Conservation (phyloP, 495 filamentous ascomycete genomes). For the Alectoria sarmentosa region DNA sequence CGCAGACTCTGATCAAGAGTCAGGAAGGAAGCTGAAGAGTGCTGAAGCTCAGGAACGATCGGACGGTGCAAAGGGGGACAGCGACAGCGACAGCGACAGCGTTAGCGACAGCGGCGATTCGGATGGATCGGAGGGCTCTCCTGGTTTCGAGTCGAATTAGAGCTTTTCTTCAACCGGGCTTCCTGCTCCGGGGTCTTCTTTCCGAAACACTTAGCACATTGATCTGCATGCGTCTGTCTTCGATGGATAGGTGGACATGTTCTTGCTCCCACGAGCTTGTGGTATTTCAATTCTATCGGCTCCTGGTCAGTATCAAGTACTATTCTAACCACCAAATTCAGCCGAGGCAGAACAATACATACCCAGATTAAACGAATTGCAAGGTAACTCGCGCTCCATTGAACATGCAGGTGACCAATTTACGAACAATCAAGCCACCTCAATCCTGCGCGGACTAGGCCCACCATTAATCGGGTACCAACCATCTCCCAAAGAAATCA, state of each 20-base stretch:
- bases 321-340: background rate
- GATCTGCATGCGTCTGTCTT: background rate
- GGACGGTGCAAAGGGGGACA: background rate
- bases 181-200: background rate
- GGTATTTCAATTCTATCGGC: background rate
- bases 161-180: background rate
- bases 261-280: background rate
- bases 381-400: background rate
- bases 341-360: background rate
- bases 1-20: background rate
- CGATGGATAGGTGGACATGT: background rate
- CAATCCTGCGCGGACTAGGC: background rate
- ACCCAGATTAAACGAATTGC: background rate
- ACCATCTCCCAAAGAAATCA: constrained; percentile 43
- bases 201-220: background rate
- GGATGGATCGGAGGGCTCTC: background rate
- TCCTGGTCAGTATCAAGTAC: background rate
- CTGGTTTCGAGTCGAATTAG: background rate
- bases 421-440: background rate
- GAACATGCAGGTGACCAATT: background rate
- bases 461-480: constrained; percentile 12
- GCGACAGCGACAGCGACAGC: too few species aligned
- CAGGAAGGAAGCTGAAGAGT: background rate
- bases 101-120: background rate
- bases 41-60: background rate